phyloP scores from a whole-genome alignment of 148 eudicot genomes.

The Amaranthus hypochondriacus region DNA sequence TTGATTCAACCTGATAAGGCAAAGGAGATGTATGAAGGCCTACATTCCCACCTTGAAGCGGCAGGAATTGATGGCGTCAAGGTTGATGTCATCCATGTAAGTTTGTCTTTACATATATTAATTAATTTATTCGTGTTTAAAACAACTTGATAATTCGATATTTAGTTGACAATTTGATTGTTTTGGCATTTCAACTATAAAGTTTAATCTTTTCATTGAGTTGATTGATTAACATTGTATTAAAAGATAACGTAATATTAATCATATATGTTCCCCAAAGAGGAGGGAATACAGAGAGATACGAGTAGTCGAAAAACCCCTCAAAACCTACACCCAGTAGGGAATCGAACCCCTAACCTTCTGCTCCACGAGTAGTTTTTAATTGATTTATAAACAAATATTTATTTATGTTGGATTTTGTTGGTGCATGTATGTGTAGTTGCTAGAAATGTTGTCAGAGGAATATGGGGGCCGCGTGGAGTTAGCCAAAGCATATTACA shows the following conservation, averaged over 20 bases:
- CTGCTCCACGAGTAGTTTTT: not conserved
- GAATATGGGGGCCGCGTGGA: constrained; percentile 80
- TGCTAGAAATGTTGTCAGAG: constrained; percentile 67
- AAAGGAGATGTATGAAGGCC: constrained; percentile 56
- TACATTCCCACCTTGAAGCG: constrained; percentile 56
- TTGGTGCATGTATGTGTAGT: constrained; percentile 19
- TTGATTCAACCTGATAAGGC: constrained; percentile 62
- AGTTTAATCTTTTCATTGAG: too few relatives aligned
- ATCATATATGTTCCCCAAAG: too few relatives aligned
- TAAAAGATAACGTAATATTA: too few relatives aligned
- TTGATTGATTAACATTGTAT: too few relatives aligned
- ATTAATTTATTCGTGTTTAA: not conserved
- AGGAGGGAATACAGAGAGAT: too few relatives aligned
- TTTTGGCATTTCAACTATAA: too few relatives aligned
- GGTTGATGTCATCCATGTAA: constrained; percentile 79
- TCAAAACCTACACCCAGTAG: too few relatives aligned
- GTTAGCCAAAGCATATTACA: constrained; percentile 60
- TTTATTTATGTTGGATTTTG: not conserved
- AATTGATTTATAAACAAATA: too few relatives aligned
- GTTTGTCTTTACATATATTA: constrained; percentile 5
- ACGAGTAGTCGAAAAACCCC: too few relatives aligned
- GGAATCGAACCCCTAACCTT: too few relatives aligned
- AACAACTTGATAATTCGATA: too few relatives aligned
- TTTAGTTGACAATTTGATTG: too few relatives aligned
- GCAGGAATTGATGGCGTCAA: constrained; percentile 83